A percentile compares a stretch with the other conserved stretches of the same genome.
Conservation (phyloP, 129 eudicot genomes). For the Cynara cardunculus region DNA sequence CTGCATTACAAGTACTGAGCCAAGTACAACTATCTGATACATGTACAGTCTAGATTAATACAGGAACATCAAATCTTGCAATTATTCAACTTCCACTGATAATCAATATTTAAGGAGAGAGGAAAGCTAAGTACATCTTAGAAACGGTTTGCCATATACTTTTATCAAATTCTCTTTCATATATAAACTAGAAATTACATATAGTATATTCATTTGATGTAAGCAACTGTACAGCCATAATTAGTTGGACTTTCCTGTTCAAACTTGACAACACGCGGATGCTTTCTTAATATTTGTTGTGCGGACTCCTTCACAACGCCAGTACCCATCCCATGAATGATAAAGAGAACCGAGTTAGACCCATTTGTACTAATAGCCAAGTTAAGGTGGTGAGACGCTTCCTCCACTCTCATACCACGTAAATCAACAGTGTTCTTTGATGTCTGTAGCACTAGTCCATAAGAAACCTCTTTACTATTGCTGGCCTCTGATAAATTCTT, state of each 20-base stretch:
- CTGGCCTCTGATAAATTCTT: conserved; percentile 29
- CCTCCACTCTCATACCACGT: conserved; percentile 82
- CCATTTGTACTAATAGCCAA: conserved; percentile 55
- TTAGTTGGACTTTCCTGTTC: conserved; percentile 88
- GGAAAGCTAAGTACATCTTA: background rate
- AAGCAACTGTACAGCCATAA: conserved; percentile 93
- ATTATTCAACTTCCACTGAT: background rate
- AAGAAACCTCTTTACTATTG: conserved; percentile 31
- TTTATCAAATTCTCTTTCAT: background rate
- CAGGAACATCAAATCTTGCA: too few species aligned
- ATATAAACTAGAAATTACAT: background rate
- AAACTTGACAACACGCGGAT: conserved; percentile 77
- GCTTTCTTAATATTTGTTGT: conserved; percentile 48
- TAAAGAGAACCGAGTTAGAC: conserved; percentile 66
- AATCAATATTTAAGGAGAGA: background rate
- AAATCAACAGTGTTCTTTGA: conserved; percentile 80
- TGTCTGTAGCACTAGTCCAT: conserved; percentile 65
- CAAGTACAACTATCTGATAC: background rate
- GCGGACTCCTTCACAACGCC: conserved; percentile 70
- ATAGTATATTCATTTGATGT: conserved; percentile 46
- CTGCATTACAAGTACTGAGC: background rate
- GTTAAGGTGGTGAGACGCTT: conserved; percentile 61
- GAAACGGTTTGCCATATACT: background rate
- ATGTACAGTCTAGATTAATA: background rate
- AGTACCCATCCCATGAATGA: conserved; percentile 89